Conservation (phyloP, 306 rosid genomes). For the Abrus precatorius region DNA sequence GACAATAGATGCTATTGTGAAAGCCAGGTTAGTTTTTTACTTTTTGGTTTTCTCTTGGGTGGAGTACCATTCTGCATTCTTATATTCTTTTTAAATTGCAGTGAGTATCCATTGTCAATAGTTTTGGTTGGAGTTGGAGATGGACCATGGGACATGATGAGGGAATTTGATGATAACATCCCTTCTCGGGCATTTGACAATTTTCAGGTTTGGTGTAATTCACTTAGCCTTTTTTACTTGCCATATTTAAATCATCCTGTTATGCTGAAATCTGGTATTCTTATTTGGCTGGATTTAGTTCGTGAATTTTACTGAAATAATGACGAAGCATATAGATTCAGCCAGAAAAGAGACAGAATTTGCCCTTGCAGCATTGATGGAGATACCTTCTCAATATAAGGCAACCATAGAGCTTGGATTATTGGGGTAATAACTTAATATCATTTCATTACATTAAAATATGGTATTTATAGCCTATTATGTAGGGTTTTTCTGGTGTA, state of each 20-base stretch:
- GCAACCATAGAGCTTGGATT: slow-evolving; percentile 82
- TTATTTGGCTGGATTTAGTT: slow-evolving; percentile 58
- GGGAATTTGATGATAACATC: slow-evolving; percentile 81
- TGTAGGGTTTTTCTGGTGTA: slow-evolving; percentile 23
- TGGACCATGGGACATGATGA: slow-evolving; percentile 93
- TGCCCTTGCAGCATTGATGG: slow-evolving; percentile 85
- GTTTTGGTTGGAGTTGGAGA: slow-evolving; percentile 89
- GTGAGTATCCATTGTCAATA: slow-evolving; percentile 81
- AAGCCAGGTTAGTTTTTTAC: slow-evolving; percentile 63
- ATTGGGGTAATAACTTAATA: slow-evolving; percentile 63
- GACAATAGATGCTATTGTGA: slow-evolving; percentile 76
- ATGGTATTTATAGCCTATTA: slow-evolving; percentile 4
- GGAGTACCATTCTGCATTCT: slow-evolving; percentile 42
- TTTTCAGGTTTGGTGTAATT: slow-evolving; percentile 67
- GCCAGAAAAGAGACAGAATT: slow-evolving; percentile 66
- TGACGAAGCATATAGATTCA: slow-evolving; percentile 63
- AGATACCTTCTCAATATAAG: slow-evolving; percentile 87
- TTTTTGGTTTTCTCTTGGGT: background rate
- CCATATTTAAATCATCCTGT: slow-evolving; percentile 15
- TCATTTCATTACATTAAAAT: background rate
- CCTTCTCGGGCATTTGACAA: slow-evolving; percentile 84
- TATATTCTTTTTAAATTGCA: slow-evolving; percentile 49
- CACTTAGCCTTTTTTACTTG: slow-evolving; percentile 3
- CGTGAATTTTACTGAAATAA: slow-evolving; percentile 78
- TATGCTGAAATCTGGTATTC: slow-evolving; percentile 31